These are phyloP conservation scores for Metschnikowia amazonensis DNA, from an alignment of 805 yeast genomes.

Conservation along the genomic window DNA sequence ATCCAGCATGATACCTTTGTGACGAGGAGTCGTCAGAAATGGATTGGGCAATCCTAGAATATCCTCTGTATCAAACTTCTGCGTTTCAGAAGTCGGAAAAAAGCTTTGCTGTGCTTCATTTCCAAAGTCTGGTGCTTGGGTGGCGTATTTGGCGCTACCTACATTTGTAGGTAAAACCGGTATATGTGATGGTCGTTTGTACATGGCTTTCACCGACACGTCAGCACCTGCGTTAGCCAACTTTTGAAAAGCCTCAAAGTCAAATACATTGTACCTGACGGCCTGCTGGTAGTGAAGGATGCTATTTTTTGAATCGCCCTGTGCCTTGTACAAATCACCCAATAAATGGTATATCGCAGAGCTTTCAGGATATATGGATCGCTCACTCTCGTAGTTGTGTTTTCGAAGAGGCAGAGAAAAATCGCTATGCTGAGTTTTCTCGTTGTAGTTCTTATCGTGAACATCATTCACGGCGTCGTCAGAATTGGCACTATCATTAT, in stretches of 20 bases:
- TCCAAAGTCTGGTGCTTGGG: conserved; percentile 4
- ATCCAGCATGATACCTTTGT: conserved; percentile 9
- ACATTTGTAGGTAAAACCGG: neutral
- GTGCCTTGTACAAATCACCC: conserved; percentile 61
- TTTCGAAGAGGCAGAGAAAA: conserved; percentile 18
- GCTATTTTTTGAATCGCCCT: conserved; percentile 62
- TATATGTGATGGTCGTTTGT: conserved; percentile 24
- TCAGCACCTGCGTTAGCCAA: conserved; percentile 69
- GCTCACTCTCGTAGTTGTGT: conserved; percentile 37
- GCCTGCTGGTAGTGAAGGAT: conserved; percentile 66
- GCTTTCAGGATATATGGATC: conserved; percentile 55
- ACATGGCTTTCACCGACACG: conserved; percentile 56
- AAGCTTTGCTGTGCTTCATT: conserved; percentile 2
- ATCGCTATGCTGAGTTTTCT: conserved; percentile 2
- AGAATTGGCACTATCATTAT: conserved; percentile 21
- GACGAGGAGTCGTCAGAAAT: conserved; percentile 33
- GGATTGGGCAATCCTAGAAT: conserved; percentile 15
- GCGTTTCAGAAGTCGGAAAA: conserved; percentile 4
- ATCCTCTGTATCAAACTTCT: conserved; percentile 8
- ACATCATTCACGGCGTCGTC: conserved; percentile 5
- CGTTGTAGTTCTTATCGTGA: neutral
- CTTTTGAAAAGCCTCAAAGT: conserved; percentile 83
- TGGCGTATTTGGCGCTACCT: neutral
- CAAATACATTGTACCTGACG: conserved; percentile 67
- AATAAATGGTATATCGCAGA: conserved; percentile 64